Base-by-base conservation (phyloP, 257 asterid species). In the Galeopsis tetrahit region DNA sequence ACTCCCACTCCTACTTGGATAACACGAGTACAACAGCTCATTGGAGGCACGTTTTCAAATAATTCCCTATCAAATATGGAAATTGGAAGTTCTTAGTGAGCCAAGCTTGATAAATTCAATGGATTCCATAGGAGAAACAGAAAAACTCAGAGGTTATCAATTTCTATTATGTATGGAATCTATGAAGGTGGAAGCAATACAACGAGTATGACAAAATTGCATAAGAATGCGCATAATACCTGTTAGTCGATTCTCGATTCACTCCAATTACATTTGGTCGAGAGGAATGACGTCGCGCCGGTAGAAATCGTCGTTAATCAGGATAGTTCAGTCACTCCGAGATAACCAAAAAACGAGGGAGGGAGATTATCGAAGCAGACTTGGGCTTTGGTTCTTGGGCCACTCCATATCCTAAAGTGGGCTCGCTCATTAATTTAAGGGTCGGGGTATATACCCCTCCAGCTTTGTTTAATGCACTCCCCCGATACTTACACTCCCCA, bases 1-100 rank as follows among this genome's bases (percentile, higher is more conserved):
- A 40, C 49, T 31, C 63, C 83, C 13, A 28, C 63, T 71, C 78
- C 53, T 34, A 66, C 33, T 68, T 48, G 71, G 42, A 58, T 35
- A 43, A 42, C 76, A 31, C 42, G 67, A 51, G 80, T 9, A 7
- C 39, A 49, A 58, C 75, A 78, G 65, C 62, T 68, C 86, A 82
- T 79, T 34, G 61, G 66, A 46, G 38, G 44, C 11, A 52, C 69
- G 42, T 69, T 33, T 14, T 36, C n/a, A 7, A 69, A 61, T 35
- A 38, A 49, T 14, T 60, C 69, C 68, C 78, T 44, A 32, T 15
- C 33, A 32, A 63, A 63, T 51, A 10, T 67, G 48, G 60, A 76
- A 13, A 70, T 57, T 39, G 46, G 40, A 63, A 34, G 43, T 43
- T 6, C 6, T 32, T 46, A 44, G 34, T 21, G 9, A 40, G 32